Conservation (phyloP, 306 rosid species). For the Phaseolus lunatus region DNA sequence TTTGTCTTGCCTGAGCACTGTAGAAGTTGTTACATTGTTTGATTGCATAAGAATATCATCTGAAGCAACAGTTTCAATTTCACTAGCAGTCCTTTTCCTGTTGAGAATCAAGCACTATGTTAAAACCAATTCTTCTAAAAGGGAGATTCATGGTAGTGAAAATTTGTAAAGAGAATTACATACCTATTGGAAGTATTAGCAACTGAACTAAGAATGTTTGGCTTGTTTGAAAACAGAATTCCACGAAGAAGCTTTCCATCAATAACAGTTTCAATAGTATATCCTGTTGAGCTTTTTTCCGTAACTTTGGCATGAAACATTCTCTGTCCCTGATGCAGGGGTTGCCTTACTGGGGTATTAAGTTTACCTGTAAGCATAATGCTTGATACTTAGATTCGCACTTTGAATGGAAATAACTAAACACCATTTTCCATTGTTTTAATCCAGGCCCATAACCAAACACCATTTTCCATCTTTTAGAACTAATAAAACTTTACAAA, state of each 20-base stretch:
- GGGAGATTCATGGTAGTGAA: not conserved
- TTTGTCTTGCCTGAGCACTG: conserved; percentile 48
- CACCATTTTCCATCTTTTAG: not conserved
- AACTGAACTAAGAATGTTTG: conserved; percentile 33
- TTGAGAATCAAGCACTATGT: conserved; percentile 29
- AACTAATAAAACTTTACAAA: not conserved
- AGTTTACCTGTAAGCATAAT: conserved; percentile 55
- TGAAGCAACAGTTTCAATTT: conserved; percentile 42
- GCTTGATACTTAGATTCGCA: conserved; percentile 40
- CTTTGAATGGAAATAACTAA: conserved; percentile 19
- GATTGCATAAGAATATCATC: not conserved
- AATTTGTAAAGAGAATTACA: not conserved
- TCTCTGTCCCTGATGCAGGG: conserved; percentile 61
- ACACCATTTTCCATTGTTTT: not conserved
- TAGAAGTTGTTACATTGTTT: conserved; percentile 46
- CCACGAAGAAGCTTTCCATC: conserved; percentile 96
- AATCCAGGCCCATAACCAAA: not conserved
- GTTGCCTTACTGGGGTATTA: conserved; percentile 56
- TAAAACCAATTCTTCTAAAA: not conserved
- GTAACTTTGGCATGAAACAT: conserved; percentile 82
- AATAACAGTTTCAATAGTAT: conserved; percentile 78
- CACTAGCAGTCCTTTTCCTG: conserved; percentile 61
- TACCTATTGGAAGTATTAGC: conserved; percentile 61
- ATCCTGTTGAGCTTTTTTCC: conserved; percentile 68
- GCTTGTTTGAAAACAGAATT: conserved; percentile 63